Evolutionary conservation across 805 yeast genomes (phyloP), one percentile per base, ranked within the genome.

Genomic region (Millerozyma acaciae): DNA sequence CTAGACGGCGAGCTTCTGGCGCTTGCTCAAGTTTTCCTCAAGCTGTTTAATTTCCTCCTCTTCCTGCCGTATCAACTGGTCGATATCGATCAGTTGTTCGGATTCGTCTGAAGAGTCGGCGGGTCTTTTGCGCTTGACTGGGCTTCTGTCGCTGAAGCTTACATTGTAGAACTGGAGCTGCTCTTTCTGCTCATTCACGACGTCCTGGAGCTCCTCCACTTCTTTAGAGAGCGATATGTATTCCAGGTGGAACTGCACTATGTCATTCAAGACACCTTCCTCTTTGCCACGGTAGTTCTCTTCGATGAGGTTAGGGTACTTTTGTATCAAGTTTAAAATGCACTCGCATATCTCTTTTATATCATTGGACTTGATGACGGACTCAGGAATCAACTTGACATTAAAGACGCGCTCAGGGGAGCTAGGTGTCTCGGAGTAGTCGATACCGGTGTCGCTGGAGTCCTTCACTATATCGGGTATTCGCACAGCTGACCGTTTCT

Each of bases 291-390:
- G 35, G 4, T 31, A 40, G 21, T 51, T 42, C 16, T 50, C 67
- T 47, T 45, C 45, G 4, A 53, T 39, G 10, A 56, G 33, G 16
- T 42, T 44, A 6, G 62, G 57, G 34, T 48, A 50, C 34, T 40
- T 55, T 34, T 42, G 47, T 18, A 57, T 39, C 22, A 70, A 40
- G n/a, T 55, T 52, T 20, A 62, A 56, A 13, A 66, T 63, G 2
- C 64, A 61, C 7, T 60, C 66, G 33, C 75, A 66, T n/a, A 76
- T 40, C 2, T 65, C 68, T 19, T 62, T 63, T 4, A 75, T 57
- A 17, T 69, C 62, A 31, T 32, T 8, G 16, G 35, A 25, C 30
- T 23, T 16, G 21, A 32, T 19, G n/a, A 28, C 15, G 6, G 20
- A 12, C 21, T 28, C 23, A 6, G 32, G 32, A 10, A 28, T 28